Evolutionary conservation across 1,139 yeast genomes (phyloP).

Genomic region (Debaryomyces subglobosus): DNA sequence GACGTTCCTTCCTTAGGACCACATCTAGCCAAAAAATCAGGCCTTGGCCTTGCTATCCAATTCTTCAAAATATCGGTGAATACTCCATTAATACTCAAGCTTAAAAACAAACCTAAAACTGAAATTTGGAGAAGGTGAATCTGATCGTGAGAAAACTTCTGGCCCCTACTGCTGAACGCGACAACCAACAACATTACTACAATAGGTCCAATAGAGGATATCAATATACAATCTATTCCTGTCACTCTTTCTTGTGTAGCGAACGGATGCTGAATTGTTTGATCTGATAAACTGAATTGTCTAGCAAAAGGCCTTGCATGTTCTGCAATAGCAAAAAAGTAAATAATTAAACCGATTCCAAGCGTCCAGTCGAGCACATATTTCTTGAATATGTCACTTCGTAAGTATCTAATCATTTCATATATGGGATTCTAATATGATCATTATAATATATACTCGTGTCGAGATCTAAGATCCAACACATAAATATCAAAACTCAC

Average conservation of each 20-base stretch:
- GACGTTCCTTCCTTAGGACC: slow-evolving; percentile 38
- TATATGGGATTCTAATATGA: not conserved
- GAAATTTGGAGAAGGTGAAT: slow-evolving; percentile 26
- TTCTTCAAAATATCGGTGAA: slow-evolving; percentile 46
- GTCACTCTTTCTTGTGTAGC: slow-evolving; percentile 46
- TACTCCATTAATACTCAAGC: slow-evolving; percentile 25
- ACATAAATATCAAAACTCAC: not conserved
- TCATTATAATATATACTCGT: not conserved
- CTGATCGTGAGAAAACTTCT: slow-evolving; percentile 6
- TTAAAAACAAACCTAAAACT: slow-evolving; percentile 27
- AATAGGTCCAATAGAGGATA: slow-evolving; percentile 28
- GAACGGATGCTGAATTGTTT: slow-evolving; percentile 49
- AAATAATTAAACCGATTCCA: slow-evolving; percentile 25
- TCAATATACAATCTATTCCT: slow-evolving; percentile 27
- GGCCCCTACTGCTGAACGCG: slow-evolving; percentile 7
- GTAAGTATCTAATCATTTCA: slow-evolving; percentile 5
- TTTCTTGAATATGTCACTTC: slow-evolving; percentile 16
- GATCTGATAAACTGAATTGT: slow-evolving; percentile 37
- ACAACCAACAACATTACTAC: slow-evolving; percentile 18
- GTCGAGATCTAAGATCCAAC: not conserved
- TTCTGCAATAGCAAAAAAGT: slow-evolving; percentile 42
- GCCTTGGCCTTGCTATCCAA: slow-evolving; percentile 52
- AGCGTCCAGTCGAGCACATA: slow-evolving; percentile 39
- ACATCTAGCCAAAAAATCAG: slow-evolving; percentile 49
- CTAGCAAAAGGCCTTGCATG: slow-evolving; percentile 41